Evolutionary conservation across 2,329 filamentous ascomycete species (phyloP), one percentile per base, ranked within the genome.

Genomic region (Exophiala phaeomuriformis): DNA sequence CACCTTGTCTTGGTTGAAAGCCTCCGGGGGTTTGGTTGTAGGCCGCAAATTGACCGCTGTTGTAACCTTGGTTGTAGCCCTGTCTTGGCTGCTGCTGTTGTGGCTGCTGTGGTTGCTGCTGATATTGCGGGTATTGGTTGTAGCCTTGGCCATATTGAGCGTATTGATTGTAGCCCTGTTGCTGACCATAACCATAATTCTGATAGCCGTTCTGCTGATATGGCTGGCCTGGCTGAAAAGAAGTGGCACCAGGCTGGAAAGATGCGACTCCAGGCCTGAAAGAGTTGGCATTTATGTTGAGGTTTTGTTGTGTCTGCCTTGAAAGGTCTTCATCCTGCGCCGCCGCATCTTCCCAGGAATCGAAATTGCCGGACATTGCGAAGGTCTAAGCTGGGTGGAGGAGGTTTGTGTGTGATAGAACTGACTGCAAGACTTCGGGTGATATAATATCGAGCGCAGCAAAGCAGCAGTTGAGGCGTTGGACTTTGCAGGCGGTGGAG

Each of bases 291-390:
- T 66, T 68, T 52, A 76, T 75, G 69, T 85, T 86, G 66, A 90
- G 69, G 70, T 89, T 88, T 69, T 85, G 19, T 19, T 19, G 82
- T 64, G 86, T 75, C 76, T 90, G 87, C 65, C 83, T 83, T 58
- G 87, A 81, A 71, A 95, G 82, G 69, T 88, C 72, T 61, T 80
- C 85, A 65, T 90, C 85, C 76, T 88, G 85, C 59, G 82, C 83
- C 51, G 84, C 77, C 66, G 84, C 83, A 66, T 90, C 88, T 75
- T 97, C 90, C 88, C 93, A 97, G 59, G 90, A 95, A 71, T 95
- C 90, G 66, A 89, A 86, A 36, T 63, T 63, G 71, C 90, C 84
- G 65, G 90, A 86, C 90, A 95, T 95, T 29, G 2, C 54, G 45
- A 31, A 7, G 28, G 29, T 31, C 10, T 43, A 31, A 9, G 37